Base-by-base conservation (phyloP, 352 stramenopile species). In the Phytophthora meadii region DNA sequence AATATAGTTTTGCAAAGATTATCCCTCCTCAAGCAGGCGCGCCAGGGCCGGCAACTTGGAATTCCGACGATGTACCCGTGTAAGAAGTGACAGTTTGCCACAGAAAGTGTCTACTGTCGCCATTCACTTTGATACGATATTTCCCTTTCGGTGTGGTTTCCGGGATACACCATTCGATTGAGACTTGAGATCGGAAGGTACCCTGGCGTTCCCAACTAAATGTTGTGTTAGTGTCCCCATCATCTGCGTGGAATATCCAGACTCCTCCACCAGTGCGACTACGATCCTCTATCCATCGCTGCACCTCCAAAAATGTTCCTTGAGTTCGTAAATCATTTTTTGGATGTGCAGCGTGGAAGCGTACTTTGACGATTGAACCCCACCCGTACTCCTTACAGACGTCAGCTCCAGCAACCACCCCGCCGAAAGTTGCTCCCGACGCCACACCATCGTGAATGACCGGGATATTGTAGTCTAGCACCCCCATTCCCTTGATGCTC, bases 271-370 rank as follows among this genome's bases (percentile, higher is more conserved):
- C 54, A 0, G 19, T 8, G 0, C 77, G 77, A 37, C 51, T 68
- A 4, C 15, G 49, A 60, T 92, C 81, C 2, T 44, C 28, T n/a
- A 87, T 54, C 82, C 82, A 93, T 9, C 79, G 75, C 14, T 95
- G 82, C 10, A 95, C 79, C 59, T 93, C 85, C 2, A 94, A 50
- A 54, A 94, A 95, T 40, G 86, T 92, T 8, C 81, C 72, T 51
- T 94, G 84, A 1, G 74, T 93, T 30, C 80, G 74, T 42, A 95
- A 58, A 30, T 90, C 87, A 72, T 95, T 95, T 62, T 94, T 94
- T 3, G 87, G 88, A 46, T 95, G 86, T 7, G 82, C 86, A 15
- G 77, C 86, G 42, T 93, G 78, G 67, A 95, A 95, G 24, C 66
- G 68, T 19, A 84, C 78, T 7, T 72, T 78, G 15, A 90, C 84